Conservation (phyloP, 768 basidiomycete genomes). For the Lactarius evosmus region DNA sequence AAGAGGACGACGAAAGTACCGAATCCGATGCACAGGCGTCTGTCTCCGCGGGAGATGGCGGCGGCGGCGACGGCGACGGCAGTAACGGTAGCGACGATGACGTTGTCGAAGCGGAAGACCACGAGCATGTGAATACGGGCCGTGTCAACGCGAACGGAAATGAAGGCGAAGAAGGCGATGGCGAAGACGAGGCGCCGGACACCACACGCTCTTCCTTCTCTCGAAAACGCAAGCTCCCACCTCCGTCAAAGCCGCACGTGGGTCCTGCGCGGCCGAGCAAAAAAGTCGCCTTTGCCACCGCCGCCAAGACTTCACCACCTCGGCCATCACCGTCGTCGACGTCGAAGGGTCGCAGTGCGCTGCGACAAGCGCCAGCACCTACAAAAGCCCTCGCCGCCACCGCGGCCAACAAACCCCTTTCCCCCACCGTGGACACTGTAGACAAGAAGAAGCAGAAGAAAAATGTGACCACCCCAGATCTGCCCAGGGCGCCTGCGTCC, state of each 20-base stretch:
- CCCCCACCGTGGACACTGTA: not conserved
- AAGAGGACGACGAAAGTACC: constrained; percentile 33
- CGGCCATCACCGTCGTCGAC: not conserved
- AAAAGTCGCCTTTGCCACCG: constrained; percentile 35
- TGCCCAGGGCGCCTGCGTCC: not conserved
- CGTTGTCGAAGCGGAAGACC: constrained; percentile 38
- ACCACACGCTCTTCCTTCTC: constrained; percentile 6
- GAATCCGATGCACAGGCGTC: not conserved
- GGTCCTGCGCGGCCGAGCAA: constrained; percentile 32
- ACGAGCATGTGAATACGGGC: constrained; percentile 30
- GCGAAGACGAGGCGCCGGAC: constrained; percentile 36
- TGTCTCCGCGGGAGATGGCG: constrained; percentile 34
- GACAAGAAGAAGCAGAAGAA: not conserved
- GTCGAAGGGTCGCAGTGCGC: not conserved
- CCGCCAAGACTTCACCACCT: constrained; percentile 6
- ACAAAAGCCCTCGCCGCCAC: not conserved
- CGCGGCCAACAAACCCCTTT: not conserved
- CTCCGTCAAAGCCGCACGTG: constrained; percentile 3
- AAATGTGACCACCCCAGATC: not conserved
- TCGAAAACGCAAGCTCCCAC: constrained; percentile 36
- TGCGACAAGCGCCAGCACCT: not conserved
- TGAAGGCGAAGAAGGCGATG: not conserved
- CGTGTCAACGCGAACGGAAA: not conserved
- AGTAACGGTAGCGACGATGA: constrained; percentile 41
- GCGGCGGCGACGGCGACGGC: constrained; percentile 39